These are phyloP conservation scores for Nymphaea colorata DNA, from an alignment of 164 flowering plant species.

Conservation along the genomic window DNA sequence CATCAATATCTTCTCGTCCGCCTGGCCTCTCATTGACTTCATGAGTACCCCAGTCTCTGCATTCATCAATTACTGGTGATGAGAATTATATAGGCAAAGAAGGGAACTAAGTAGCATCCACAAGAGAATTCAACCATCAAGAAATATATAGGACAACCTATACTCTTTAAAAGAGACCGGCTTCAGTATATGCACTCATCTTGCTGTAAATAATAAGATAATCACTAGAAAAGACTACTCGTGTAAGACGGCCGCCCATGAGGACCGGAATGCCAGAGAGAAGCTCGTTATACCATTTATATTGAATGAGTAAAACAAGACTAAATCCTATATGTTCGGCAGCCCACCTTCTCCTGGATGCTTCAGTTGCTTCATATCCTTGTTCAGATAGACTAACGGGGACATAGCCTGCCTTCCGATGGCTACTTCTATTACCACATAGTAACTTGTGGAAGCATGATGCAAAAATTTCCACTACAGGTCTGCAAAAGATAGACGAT, in stretches of 20 bases:
- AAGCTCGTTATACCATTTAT: too few species aligned
- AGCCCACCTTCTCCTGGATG: slow-evolving; percentile 1
- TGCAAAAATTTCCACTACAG: not conserved
- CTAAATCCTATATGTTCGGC: too few species aligned
- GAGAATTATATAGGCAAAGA: not conserved
- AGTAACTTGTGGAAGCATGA: slow-evolving; percentile 1
- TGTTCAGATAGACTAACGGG: not conserved
- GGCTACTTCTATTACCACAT: not conserved
- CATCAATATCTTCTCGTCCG: not conserved
- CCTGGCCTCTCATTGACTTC: not conserved
- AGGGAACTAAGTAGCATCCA: too few species aligned
- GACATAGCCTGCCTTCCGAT: not conserved
- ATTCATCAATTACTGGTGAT: not conserved
- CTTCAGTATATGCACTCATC: too few species aligned
- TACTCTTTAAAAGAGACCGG: not conserved
- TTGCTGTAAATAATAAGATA: too few species aligned
- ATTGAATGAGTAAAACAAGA: too few species aligned
- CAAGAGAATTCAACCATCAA: too few species aligned
- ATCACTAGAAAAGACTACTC: too few species aligned
- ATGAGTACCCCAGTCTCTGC: not conserved
- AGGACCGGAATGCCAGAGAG: too few species aligned
- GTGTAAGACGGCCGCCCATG: too few species aligned
- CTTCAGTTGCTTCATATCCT: not conserved
- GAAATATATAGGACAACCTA: not conserved
- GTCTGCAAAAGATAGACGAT: slow-evolving; percentile 1